These are phyloP conservation scores for Didymella glomerata DNA, from an alignment of 2,329 filamentous ascomycete genomes.

Conservation along the genomic window DNA sequence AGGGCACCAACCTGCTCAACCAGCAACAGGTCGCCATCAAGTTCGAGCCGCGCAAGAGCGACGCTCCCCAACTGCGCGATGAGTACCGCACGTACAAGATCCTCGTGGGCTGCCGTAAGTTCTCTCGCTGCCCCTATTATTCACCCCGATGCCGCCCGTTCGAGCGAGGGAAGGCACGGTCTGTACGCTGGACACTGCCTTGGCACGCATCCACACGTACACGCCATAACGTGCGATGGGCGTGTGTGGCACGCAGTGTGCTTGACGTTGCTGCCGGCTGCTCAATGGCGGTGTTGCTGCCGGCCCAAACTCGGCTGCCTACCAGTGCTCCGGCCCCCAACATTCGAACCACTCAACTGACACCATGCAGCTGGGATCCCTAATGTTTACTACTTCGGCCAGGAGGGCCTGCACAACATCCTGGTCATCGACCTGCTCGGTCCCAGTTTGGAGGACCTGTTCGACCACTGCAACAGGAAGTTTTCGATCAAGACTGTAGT, in stretches of 20 bases:
- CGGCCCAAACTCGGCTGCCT: conserved; percentile 3
- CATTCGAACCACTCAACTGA: conserved; percentile 21
- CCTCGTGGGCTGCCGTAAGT: conserved; percentile 97
- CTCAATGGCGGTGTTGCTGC: not conserved
- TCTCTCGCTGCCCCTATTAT: conserved; percentile 28
- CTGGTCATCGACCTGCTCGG: conserved; percentile 96
- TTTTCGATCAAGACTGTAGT: conserved; percentile 98
- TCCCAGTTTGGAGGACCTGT: conserved; percentile 93
- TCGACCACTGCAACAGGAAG: conserved; percentile 94
- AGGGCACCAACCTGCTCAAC: conserved; percentile 97
- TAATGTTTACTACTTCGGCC: conserved; percentile 99
- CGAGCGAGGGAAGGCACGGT: conserved; percentile 22
- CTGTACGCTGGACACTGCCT: conserved; percentile 20
- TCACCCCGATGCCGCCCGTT: conserved; percentile 17
- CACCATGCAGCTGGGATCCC: conserved; percentile 82
- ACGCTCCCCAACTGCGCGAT: conserved; percentile 96
- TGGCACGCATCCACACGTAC: conserved; percentile 12
- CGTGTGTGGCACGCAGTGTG: not conserved
- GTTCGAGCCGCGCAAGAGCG: conserved; percentile 98
- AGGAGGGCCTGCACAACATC: conserved; percentile 98
- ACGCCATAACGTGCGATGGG: not conserved
- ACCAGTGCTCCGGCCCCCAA: not conserved
- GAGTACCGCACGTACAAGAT: conserved; percentile 99
- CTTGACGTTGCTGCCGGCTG: not conserved
- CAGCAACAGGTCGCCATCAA: conserved; percentile 99